These are phyloP conservation scores for Acanthamoeba sp. DNA, from an alignment of 208 protist species.

Conservation along the genomic window DNA sequence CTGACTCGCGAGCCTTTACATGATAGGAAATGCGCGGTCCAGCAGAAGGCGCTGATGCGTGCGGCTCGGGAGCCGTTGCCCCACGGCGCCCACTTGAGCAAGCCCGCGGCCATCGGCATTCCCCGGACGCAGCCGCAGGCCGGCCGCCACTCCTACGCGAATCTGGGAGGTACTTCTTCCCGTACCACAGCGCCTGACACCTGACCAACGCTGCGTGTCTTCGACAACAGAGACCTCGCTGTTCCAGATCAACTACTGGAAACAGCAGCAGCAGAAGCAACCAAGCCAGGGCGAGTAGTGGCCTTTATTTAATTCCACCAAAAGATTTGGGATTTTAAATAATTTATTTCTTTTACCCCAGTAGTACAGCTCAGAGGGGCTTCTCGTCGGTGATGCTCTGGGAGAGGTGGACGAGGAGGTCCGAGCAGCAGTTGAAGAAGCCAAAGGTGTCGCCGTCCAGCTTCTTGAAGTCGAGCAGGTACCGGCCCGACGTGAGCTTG, in stretches of 20 bases:
- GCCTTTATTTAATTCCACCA: no score
- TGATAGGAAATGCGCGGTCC: neutral
- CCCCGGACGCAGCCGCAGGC: neutral
- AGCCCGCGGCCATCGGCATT: neutral
- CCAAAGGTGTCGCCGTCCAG: conserved; percentile 62
- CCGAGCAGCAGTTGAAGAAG: conserved; percentile 67
- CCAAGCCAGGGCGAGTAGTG: no score
- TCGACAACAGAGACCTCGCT: no score
- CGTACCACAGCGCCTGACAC: no score
- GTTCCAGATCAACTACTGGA: no score
- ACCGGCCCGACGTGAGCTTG: conserved; percentile 51
- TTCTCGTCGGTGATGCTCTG: conserved; percentile 1
- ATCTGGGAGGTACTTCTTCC: no score
- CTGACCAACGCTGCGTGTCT: no score
- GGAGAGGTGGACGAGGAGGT: conserved; percentile 39
- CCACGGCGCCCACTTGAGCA: neutral
- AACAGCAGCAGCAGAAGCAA: no score
- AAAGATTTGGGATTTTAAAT: no score
- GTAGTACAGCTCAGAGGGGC: neutral
- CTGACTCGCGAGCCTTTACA: neutral
- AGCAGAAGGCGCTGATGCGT: neutral
- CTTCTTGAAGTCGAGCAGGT: conserved; percentile 70
- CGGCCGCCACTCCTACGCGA: neutral
- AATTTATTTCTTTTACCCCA: neutral
- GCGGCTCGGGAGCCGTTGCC: neutral